These are phyloP conservation scores for Alternaria ethzedia DNA, from an alignment of 2,329 filamentous ascomycete species.

Conservation along the genomic window DNA sequence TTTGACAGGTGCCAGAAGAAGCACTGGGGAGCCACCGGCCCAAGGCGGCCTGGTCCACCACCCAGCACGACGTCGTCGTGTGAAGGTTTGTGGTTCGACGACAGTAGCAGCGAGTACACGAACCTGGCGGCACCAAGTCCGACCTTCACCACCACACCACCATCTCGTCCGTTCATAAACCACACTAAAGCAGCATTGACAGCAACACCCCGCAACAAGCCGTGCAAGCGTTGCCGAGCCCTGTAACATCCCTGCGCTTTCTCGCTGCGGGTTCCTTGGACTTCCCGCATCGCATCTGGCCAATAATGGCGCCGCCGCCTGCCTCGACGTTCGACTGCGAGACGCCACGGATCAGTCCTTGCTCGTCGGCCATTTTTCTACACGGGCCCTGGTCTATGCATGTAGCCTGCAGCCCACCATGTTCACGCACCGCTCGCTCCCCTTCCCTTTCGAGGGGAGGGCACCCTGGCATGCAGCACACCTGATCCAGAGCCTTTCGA, in stretches of 20 bases:
- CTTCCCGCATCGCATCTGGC: conserved; percentile 45
- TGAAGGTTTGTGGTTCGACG: conserved; percentile 33
- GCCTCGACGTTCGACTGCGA: conserved; percentile 43
- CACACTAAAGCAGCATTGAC: conserved; percentile 36
- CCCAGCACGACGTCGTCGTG: background rate
- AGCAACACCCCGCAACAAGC: conserved; percentile 48
- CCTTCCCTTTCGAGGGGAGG: conserved; percentile 43
- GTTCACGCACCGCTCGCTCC: conserved; percentile 41
- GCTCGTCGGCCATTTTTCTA: conserved; percentile 50
- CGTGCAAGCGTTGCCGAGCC: conserved; percentile 51
- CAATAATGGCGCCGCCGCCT: conserved; percentile 46
- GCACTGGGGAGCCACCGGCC: conserved; percentile 34
- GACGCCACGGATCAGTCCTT: conserved; percentile 48
- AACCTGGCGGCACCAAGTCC: conserved; percentile 28
- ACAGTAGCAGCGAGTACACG: conserved; percentile 38
- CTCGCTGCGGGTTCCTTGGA: conserved; percentile 46
- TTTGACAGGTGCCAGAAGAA: conserved; percentile 43
- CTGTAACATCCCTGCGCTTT: conserved; percentile 39
- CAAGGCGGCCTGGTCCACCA: conserved; percentile 1
- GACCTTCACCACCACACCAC: conserved; percentile 26
- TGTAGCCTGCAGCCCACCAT: conserved; percentile 41
- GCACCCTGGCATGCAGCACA: conserved; percentile 45
- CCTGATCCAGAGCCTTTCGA: conserved; percentile 44
- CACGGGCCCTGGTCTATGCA: conserved; percentile 45
- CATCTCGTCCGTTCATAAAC: conserved; percentile 24